These are phyloP conservation scores for Amorphotheca resinae DNA, from an alignment of 495 filamentous ascomycete species.

Conservation along the genomic window DNA sequence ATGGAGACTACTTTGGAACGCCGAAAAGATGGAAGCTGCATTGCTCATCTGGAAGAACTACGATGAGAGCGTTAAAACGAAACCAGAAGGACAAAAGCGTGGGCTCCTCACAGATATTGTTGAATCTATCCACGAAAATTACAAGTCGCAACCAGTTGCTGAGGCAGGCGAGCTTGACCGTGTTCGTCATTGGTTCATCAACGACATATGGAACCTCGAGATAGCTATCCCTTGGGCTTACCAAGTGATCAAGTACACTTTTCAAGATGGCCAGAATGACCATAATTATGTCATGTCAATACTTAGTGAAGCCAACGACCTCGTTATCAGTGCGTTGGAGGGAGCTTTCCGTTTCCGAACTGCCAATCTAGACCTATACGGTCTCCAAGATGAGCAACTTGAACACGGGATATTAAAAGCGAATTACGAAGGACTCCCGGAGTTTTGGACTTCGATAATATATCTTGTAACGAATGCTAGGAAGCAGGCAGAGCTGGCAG, in stretches of 20 bases:
- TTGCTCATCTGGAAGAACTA: conserved; percentile 67
- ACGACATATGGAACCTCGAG: conserved; percentile 61
- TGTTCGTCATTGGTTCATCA: conserved; percentile 71
- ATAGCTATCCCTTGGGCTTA: conserved; percentile 65
- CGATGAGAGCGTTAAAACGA: conserved; percentile 40
- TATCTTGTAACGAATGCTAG: conserved; percentile 44
- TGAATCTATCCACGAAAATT: conserved; percentile 53
- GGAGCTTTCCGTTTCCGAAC: conserved; percentile 64
- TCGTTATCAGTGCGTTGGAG: conserved; percentile 59
- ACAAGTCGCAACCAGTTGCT: conserved; percentile 46
- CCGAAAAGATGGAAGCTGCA: conserved; percentile 83
- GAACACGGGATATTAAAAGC: conserved; percentile 53
- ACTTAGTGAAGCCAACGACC: conserved; percentile 65
- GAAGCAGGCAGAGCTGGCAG: conserved; percentile 39
- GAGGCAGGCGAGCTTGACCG: conserved; percentile 54
- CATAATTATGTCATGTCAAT: conserved; percentile 34
- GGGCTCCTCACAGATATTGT: conserved; percentile 57
- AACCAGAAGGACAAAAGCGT: conserved; percentile 33
- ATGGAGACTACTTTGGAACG: conserved; percentile 80
- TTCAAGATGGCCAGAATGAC: conserved; percentile 38
- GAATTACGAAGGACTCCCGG: conserved; percentile 51
- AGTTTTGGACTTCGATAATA: conserved; percentile 68
- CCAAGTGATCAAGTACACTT: conserved; percentile 54
- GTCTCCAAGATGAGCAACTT: conserved; percentile 49
- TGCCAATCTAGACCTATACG: conserved; percentile 53